These are phyloP conservation scores for Tuber magnatum DNA, from an alignment of 495 filamentous ascomycete species.

Conservation along the genomic window DNA sequence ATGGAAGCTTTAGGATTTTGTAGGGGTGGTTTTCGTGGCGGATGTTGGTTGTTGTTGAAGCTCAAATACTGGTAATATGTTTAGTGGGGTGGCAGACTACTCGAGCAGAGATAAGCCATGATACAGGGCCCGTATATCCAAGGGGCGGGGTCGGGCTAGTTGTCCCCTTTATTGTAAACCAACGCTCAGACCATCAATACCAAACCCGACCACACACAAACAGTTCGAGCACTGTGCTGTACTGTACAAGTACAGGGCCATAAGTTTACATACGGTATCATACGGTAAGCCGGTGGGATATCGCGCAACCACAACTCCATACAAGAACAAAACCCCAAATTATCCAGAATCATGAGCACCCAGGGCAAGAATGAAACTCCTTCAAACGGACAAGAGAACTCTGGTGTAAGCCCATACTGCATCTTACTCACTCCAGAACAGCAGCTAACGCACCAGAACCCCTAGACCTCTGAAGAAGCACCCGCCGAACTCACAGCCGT, in stretches of 20 bases:
- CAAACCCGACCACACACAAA: not conserved
- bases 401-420: conserved; percentile 18
- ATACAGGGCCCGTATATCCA: not conserved
- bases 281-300: not conserved
- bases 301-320: not conserved
- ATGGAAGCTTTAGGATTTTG: not conserved
- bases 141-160: not conserved
- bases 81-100: not conserved
- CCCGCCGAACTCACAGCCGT: conserved; percentile 51
- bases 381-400: conserved; percentile 20
- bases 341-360: not conserved
- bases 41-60: not conserved
- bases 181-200: not conserved
- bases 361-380: not conserved
- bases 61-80: not conserved
- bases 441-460: not conserved
- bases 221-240: not conserved
- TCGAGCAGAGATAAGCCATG: not conserved
- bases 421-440: not conserved
- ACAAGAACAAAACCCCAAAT: not conserved
- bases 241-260: not conserved
- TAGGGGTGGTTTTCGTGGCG: not conserved
- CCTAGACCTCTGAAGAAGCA: conserved; percentile 45
- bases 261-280: not conserved
- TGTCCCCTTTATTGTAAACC: not conserved